phyloP scores from a whole-genome alignment of 129 eudicot genomes.

The Logfia minima region DNA sequence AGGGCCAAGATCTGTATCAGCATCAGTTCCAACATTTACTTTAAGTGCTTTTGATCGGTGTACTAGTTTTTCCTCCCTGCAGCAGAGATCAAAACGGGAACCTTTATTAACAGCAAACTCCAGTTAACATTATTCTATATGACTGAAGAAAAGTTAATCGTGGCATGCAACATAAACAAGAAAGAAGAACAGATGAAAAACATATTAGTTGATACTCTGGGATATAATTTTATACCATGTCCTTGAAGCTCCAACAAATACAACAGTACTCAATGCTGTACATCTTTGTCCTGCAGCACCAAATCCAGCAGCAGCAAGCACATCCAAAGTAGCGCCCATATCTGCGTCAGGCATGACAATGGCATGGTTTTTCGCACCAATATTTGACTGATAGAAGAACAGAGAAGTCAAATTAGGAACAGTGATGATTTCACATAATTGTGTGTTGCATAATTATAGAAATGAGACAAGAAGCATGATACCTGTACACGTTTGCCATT shows the following conservation, averaged over 20 bases:
- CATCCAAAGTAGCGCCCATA: slow-evolving; percentile 72
- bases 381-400: slow-evolving; percentile 55
- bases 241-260: slow-evolving; percentile 87
- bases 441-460: not conserved
- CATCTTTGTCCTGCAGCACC: slow-evolving; percentile 98
- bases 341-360: slow-evolving; percentile 94
- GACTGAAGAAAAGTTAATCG: not conserved
- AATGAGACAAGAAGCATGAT: slow-evolving; percentile 6
- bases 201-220: not conserved
- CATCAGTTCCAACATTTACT: slow-evolving; percentile 80
- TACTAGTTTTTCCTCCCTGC: slow-evolving; percentile 82
- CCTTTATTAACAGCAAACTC: not conserved
- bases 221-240: slow-evolving; percentile 48
- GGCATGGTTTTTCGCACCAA: slow-evolving; percentile 90
- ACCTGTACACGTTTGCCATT: slow-evolving; percentile 97
- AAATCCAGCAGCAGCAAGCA: slow-evolving; percentile 78
- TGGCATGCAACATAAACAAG: too few relatives aligned
- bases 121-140: not conserved
- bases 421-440: slow-evolving; percentile 7
- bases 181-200: not conserved
- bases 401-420: slow-evolving; percentile 5
- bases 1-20: slow-evolving; percentile 92
- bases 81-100: slow-evolving; percentile 11
- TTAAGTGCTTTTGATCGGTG: slow-evolving; percentile 75
- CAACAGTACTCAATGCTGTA: slow-evolving; percentile 70